These are phyloP conservation scores for Beta macrorhiza DNA, from an alignment of 179 eudicot species.

Conservation along the genomic window DNA sequence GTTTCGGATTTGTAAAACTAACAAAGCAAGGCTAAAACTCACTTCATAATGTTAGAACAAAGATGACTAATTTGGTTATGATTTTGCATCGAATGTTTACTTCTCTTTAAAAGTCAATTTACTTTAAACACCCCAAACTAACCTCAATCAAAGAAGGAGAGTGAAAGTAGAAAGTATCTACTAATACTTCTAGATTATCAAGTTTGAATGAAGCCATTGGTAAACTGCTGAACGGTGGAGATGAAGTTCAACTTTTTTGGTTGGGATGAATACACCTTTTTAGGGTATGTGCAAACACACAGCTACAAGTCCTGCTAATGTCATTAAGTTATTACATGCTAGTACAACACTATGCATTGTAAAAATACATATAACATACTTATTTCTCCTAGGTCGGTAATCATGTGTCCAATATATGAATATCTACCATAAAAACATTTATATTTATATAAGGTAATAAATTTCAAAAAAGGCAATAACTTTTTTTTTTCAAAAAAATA, in stretches of 20 bases:
- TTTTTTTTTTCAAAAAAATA: not conserved
- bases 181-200: not conserved
- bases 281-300: constrained; percentile 14
- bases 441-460: not conserved
- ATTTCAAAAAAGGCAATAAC: not conserved
- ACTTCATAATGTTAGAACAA: too few relatives aligned
- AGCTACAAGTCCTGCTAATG: constrained; percentile 16
- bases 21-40: too few relatives aligned
- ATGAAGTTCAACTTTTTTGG: not conserved
- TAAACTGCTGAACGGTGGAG: constrained; percentile 19
- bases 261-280: constrained; percentile 13
- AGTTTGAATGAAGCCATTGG: not conserved
- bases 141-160: too few relatives aligned
- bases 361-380: not conserved
- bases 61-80: too few relatives aligned
- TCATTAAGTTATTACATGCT: not conserved
- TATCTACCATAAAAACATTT: constrained; percentile 3
- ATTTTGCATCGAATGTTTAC: too few relatives aligned
- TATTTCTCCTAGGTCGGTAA: constrained; percentile 17
- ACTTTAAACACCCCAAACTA: too few relatives aligned
- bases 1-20: too few relatives aligned
- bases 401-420: not conserved
- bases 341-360: not conserved
- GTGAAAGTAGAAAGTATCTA: too few relatives aligned
- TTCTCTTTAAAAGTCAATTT: too few relatives aligned